Evolutionary conservation across 768 basidiomycete genomes (phyloP).

Genomic region (Rubroboletus pulcherrimus): DNA sequence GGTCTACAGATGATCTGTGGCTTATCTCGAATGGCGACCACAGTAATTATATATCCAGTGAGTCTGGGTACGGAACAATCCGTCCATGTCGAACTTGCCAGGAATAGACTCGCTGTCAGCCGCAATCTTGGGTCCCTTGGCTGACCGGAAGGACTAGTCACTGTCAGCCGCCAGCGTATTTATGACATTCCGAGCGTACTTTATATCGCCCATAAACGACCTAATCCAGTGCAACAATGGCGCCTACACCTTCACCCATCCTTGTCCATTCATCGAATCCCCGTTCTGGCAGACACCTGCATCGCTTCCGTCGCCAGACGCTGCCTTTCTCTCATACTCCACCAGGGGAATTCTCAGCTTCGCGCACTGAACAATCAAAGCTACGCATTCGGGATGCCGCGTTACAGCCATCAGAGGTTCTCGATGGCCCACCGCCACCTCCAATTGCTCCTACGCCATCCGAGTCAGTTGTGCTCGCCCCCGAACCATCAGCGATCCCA

Average conservation of each 20-base stretch:
- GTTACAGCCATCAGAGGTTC: constrained; percentile 6
- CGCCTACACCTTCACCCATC: constrained; percentile 15
- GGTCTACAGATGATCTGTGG: not conserved
- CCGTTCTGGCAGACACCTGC: constrained; percentile 5
- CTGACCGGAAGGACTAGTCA: constrained; percentile 13
- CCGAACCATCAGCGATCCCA: constrained; percentile 5
- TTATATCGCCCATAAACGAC: not conserved
- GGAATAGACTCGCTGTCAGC: constrained; percentile 15
- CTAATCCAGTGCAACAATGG: constrained; percentile 16
- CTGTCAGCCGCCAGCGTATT: constrained; percentile 26
- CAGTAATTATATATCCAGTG: not conserved
- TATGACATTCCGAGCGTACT: constrained; percentile 14
- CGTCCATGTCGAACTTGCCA: not conserved
- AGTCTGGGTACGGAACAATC: not conserved
- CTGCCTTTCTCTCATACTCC: constrained; percentile 2
- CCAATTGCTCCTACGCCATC: constrained; percentile 4
- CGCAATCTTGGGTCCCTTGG: constrained; percentile 8
- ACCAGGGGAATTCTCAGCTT: not conserved
- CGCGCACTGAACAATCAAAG: not conserved
- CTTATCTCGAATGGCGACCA: not conserved
- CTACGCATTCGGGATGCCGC: constrained; percentile 7
- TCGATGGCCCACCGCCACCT: constrained; percentile 2
- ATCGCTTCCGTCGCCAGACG: constrained; percentile 17
- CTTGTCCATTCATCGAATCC: constrained; percentile 1
- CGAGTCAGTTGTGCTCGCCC: constrained; percentile 1